Conservation (phyloP, 192 early-diverging fungal species). For the Backusella circina region DNA sequence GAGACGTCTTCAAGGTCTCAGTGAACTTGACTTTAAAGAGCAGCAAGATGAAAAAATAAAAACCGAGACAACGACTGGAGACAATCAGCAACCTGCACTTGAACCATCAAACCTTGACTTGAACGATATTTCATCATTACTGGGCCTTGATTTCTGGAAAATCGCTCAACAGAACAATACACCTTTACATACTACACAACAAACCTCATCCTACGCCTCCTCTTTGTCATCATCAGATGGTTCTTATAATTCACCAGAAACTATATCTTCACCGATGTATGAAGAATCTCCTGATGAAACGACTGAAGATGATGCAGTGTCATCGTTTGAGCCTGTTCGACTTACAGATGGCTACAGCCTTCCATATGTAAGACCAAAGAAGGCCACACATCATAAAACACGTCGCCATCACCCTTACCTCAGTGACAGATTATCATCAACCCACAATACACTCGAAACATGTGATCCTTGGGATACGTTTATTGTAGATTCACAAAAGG, state of each 20-base stretch:
- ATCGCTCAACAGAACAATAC: constrained; percentile 9
- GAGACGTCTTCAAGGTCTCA: background rate
- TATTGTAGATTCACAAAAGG: background rate
- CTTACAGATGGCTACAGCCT: background rate
- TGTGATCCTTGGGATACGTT: background rate
- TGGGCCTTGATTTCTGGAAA: constrained; percentile 11
- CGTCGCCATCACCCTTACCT: background rate
- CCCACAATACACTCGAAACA: background rate
- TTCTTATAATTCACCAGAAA: background rate
- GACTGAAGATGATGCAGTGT: background rate
- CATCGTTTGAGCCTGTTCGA: constrained; percentile 1
- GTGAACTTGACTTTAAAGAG: background rate
- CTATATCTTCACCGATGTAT: background rate
- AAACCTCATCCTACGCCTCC: background rate
- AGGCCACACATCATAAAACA: background rate
- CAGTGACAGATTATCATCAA: background rate
- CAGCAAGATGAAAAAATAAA: background rate
- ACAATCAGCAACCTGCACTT: background rate
- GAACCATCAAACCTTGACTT: background rate
- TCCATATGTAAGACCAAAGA: background rate
- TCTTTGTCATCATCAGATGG: background rate
- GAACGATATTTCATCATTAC: background rate
- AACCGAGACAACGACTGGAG: background rate
- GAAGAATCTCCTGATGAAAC: background rate
- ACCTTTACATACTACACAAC: background rate